phyloP scores from a whole-genome alignment of 768 basidiomycete genomes.

The Mrakia blollopis region DNA sequence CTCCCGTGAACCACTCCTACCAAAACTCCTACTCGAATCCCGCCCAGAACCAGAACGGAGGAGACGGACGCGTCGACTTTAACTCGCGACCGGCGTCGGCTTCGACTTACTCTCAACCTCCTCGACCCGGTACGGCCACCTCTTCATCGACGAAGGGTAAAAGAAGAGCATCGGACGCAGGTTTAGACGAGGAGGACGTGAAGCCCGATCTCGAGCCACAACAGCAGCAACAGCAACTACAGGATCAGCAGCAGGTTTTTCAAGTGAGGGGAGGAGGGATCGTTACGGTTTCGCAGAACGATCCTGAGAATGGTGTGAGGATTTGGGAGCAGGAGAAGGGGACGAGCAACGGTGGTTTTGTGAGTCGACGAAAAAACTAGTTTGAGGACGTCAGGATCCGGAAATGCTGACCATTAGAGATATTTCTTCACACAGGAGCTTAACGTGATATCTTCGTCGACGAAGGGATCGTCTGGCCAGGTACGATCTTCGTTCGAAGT shows the following conservation, averaged over 20 bases:
- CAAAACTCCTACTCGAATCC: not conserved
- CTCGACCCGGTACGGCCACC: not conserved
- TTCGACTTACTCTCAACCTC: not conserved
- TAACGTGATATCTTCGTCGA: too few species aligned
- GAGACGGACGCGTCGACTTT: not conserved
- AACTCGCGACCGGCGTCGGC: not conserved
- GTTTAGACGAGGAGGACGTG: not conserved
- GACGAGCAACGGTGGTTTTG: not conserved
- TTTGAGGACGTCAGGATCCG: too few species aligned
- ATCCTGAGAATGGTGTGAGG: too few species aligned
- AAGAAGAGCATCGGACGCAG: not conserved
- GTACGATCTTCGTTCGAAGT: too few species aligned
- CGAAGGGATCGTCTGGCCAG: too few species aligned
- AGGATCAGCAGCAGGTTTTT: not conserved
- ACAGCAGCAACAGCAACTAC: not conserved
- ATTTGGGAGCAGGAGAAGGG: not conserved
- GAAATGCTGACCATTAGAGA: too few species aligned
- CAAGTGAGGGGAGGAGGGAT: slow-evolving; percentile 1
- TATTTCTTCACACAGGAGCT: too few species aligned
- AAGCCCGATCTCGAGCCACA: not conserved
- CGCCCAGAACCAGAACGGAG: too few species aligned
- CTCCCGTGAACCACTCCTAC: not conserved
- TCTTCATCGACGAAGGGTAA: not conserved
- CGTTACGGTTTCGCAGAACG: not conserved
- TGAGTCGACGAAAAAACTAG: too few species aligned